Conservation (phyloP, 345 rosid genomes). For the Bruguiera parviflora region DNA sequence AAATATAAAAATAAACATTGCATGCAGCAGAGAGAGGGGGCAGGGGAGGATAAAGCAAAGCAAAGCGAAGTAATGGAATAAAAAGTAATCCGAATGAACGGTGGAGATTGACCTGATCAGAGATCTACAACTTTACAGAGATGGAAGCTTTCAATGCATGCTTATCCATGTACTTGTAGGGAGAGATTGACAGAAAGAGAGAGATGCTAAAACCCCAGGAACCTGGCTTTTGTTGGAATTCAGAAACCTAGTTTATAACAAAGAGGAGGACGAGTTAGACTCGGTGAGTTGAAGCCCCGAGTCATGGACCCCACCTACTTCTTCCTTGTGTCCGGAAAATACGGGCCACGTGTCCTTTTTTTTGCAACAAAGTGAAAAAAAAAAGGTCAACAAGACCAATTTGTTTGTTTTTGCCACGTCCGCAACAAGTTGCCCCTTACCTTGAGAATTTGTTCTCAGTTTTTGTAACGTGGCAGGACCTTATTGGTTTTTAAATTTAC, state of each 20-base stretch:
- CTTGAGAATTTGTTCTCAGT: no score
- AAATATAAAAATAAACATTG: no score
- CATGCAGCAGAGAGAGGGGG: no score
- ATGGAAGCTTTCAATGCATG: background rate
- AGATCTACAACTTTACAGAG: slow-evolving; percentile 19
- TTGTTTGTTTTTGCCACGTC: background rate
- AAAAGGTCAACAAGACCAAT: background rate
- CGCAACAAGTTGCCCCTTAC: background rate
- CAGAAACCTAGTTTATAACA: slow-evolving; percentile 4
- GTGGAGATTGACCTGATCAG: slow-evolving; percentile 26
- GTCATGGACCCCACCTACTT: slow-evolving; percentile 3
- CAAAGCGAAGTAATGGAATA: background rate
- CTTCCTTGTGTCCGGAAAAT: background rate
- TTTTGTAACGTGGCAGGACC: background rate
- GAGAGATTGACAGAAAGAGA: background rate
- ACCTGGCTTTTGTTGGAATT: slow-evolving; percentile 2
- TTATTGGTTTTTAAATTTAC: background rate
- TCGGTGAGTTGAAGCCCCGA: background rate
- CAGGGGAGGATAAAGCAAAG: no score
- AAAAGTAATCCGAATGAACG: background rate
- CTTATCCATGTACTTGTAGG: background rate
- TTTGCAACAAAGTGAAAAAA: background rate
- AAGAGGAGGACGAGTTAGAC: slow-evolving; percentile 1
- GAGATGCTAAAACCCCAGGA: slow-evolving; percentile 1
- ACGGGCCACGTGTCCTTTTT: background rate